These are phyloP conservation scores for Hygrophoropsis aurantiaca DNA, from an alignment of 768 basidiomycete genomes.

Conservation along the genomic window DNA sequence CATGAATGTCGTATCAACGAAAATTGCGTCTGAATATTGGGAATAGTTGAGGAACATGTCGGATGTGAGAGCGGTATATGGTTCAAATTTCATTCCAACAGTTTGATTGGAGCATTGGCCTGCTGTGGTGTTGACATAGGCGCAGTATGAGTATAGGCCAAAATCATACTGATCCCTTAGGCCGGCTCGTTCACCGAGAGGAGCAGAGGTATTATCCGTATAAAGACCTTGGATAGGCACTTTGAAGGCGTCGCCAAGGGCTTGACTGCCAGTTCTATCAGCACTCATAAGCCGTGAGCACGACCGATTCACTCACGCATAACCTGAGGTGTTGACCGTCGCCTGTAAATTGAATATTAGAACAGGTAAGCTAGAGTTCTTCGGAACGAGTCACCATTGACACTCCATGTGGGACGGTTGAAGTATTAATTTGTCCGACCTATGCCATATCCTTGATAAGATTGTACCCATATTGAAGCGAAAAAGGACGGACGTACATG, in stretches of 20 bases:
- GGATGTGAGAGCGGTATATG: conserved; percentile 59
- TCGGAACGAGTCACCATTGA: conserved; percentile 56
- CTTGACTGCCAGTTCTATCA: conserved; percentile 37
- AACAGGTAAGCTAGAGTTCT: conserved; percentile 5
- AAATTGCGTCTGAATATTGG: conserved; percentile 50
- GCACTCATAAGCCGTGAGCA: background rate
- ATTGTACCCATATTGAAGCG: conserved; percentile 18
- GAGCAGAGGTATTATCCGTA: conserved; percentile 61
- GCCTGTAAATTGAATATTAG: conserved; percentile 41
- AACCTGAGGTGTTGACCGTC: conserved; percentile 66
- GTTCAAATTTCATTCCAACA: conserved; percentile 58
- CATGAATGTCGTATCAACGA: conserved; percentile 52
- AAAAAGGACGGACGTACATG: conserved; percentile 53
- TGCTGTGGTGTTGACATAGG: conserved; percentile 55
- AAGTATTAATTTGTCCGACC: conserved; percentile 84
- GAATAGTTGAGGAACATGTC: conserved; percentile 73
- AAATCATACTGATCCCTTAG: conserved; percentile 73
- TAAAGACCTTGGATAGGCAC: conserved; percentile 67
- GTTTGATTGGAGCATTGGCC: conserved; percentile 68
- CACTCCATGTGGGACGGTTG: conserved; percentile 66
- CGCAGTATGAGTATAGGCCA: conserved; percentile 82
- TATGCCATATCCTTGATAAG: conserved; percentile 31
- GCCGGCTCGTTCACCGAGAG: conserved; percentile 56
- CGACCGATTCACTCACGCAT: conserved; percentile 49
- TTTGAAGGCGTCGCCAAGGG: conserved; percentile 46